Evolutionary conservation across 2,329 filamentous ascomycete species (phyloP), one percentile per base, ranked within the genome.

Genomic region (Xylaria sp.): DNA sequence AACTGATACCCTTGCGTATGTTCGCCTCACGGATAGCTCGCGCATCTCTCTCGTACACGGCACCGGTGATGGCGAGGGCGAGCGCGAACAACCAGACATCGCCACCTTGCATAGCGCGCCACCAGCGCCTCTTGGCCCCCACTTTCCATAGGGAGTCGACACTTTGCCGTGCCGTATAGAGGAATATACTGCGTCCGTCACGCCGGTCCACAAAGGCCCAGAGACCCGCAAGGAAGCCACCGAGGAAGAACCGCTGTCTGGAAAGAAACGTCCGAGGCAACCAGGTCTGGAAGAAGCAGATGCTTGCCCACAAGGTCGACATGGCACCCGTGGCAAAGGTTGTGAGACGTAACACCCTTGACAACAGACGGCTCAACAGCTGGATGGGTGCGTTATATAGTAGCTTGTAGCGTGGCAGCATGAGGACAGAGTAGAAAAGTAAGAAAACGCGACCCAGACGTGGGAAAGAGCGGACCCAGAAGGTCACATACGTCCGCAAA

Each of bases 131-230:
- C 84, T 97, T 97, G 58, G 89, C 84, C n/a, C 92, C 92, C 0
- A 96, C 91, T 78, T 96, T 96, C 91, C 92, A 97, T 51, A 92
- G 74, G 44, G 85, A 90, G 72, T 96, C 90, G 35, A 96, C 79
- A 61, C 88, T 91, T n/a, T 87, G 77, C 1, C 92, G 82, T 35
- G 89, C 85, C 64, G 85, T 87, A 74, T 94, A 94, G 62, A 97
- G 68, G 74, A 95, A 96, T 57, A 90, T 83, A 1, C 81, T 80
- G 13, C 89, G 78, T 48, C 87, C 83, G 61, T 81, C 77, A 54
- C 79, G 78, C 50, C 87, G 79, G 70, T 92, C 88, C 1, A 96
- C 76, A 73, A 90, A 90, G 0, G 90, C 90, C 86, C 92, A 97
- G 30, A 94, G 74, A 0, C 94, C 94, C 0, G 89, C 91, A 1